Base-by-base conservation (phyloP, 116 monocot genomes). In the Thalassia testudinum region DNA sequence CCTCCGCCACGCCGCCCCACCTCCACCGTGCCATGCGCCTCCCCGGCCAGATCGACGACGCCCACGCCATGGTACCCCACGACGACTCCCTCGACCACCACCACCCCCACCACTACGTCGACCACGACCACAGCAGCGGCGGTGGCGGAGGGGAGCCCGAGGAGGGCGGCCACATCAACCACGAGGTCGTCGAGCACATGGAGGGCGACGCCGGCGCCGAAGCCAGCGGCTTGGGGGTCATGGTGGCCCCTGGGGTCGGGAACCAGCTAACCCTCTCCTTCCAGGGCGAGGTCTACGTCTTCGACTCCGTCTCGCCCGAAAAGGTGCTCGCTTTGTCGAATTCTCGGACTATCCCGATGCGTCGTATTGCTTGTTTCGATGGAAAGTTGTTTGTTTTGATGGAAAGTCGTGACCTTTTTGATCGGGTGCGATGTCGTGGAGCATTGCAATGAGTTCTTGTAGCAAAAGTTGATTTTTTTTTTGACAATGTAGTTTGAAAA, bases 271-370 rank as follows among this genome's bases (percentile, higher is more conserved):
- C 86, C 1, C 78, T 86, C n/a, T 86, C 81, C 1, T 86, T 86
- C 38, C 81, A 86, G 64, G 81, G 86, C 4, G 78, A 86, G 65
- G 86, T 86, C 53, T 86, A 77, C 13, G 81, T 86, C 12, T 85
- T 91, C 50, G 91, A 91, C 45, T 81, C 85, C 37, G 85, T 91
- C 20, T 81, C 91, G 1, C 81, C 91, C 0, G 85, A 91, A 61
- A 91, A 91, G 90, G 90, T 81, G 6, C 30, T 34, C 3, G 10
- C 30, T 34, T 34, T n/a, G n/a, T n/a, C 30, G 30, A 34, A 3
- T 34, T 10, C 30, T n/a, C n/a, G n/a, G n/a, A n/a, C n/a, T n/a
- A n/a, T n/a, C n/a, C n/a, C n/a, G n/a, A n/a, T n/a, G n/a, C n/a
- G n/a, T n/a, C n/a, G n/a, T n/a, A n/a, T n/a, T n/a, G n/a, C n/a